These are phyloP conservation scores for Leucocoprinus leucothites DNA, from an alignment of 768 basidiomycete genomes.

Conservation along the genomic window DNA sequence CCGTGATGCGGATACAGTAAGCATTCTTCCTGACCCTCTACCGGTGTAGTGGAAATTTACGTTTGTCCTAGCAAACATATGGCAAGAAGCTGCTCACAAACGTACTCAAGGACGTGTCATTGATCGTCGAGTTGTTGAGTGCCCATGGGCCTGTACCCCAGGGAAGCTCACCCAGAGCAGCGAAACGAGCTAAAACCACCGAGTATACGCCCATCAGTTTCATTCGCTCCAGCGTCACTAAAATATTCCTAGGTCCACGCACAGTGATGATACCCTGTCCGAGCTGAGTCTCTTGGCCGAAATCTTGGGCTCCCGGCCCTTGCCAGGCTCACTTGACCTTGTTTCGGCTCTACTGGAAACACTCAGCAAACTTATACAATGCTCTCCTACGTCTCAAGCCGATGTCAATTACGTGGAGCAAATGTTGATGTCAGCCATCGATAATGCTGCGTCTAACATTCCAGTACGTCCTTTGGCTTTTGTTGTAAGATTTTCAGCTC, in stretches of 20 bases:
- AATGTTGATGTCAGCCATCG: constrained; percentile 78
- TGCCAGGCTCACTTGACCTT: constrained; percentile 71
- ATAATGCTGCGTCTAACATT: constrained; percentile 56
- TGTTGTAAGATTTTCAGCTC: not conserved
- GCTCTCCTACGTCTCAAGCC: constrained; percentile 49
- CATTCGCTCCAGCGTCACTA: not conserved
- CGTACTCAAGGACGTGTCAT: constrained; percentile 44
- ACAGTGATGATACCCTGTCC: constrained; percentile 38
- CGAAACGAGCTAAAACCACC: constrained; percentile 63
- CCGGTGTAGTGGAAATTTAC: not conserved
- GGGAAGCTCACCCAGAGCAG: constrained; percentile 43
- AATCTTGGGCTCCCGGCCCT: constrained; percentile 56
- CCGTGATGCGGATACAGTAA: constrained; percentile 46
- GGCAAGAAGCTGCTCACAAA: constrained; percentile 49
- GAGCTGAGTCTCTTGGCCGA: constrained; percentile 64
- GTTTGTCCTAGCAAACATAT: constrained; percentile 33
- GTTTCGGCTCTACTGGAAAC: constrained; percentile 71
- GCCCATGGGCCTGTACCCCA: constrained; percentile 42
- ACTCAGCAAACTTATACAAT: constrained; percentile 61
- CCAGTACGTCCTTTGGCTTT: constrained; percentile 34
- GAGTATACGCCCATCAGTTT: constrained; percentile 35
- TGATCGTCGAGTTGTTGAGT: constrained; percentile 52
- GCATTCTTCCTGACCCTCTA: constrained; percentile 13
- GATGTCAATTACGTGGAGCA: constrained; percentile 81
- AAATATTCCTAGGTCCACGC: constrained; percentile 14